Conservation (phyloP, 257 asterid species). For the Rehmannia glutinosa region DNA sequence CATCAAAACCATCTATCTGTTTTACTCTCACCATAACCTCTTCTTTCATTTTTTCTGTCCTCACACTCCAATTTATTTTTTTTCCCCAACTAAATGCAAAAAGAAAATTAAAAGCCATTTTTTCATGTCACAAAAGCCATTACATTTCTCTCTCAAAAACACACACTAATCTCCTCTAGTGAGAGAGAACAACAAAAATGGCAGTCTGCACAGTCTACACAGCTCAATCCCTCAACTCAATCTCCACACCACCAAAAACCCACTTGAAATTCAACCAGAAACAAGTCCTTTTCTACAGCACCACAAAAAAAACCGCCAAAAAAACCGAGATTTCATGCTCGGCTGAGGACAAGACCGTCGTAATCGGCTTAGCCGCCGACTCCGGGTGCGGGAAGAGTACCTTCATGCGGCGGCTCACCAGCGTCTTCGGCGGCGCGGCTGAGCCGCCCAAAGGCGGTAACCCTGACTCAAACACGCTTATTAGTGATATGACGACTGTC, state of each 20-base stretch:
- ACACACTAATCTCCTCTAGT: slow-evolving; percentile 1
- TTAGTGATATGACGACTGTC: slow-evolving; percentile 85
- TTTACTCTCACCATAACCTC: slow-evolving; percentile 36
- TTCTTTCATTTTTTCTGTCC: slow-evolving; percentile 30
- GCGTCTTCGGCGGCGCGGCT: slow-evolving; percentile 97
- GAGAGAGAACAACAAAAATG: slow-evolving; percentile 39
- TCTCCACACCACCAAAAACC: slow-evolving; percentile 67
- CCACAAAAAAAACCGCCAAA: slow-evolving; percentile 13
- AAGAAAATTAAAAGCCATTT: background rate
- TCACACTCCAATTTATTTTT: slow-evolving; percentile 10
- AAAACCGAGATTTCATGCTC: slow-evolving; percentile 49
- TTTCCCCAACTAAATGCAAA: background rate
- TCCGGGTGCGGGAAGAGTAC: slow-evolving; percentile 97
- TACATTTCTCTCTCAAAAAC: slow-evolving; percentile 19
- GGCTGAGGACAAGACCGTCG: slow-evolving; percentile 49
- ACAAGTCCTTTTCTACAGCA: slow-evolving; percentile 43
- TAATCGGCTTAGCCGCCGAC: slow-evolving; percentile 89
- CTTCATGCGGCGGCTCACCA: slow-evolving; percentile 92
- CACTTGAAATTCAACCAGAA: slow-evolving; percentile 60
- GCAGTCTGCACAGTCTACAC: slow-evolving; percentile 77
- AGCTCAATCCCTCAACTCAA: slow-evolving; percentile 69
- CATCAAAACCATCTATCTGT: slow-evolving; percentile 17
- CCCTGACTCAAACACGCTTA: slow-evolving; percentile 91
- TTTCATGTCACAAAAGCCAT: slow-evolving; percentile 14
- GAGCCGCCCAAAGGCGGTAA: slow-evolving; percentile 97